Base-by-base conservation (phyloP, 495 filamentous ascomycete genomes). In the Glonium stellatum region DNA sequence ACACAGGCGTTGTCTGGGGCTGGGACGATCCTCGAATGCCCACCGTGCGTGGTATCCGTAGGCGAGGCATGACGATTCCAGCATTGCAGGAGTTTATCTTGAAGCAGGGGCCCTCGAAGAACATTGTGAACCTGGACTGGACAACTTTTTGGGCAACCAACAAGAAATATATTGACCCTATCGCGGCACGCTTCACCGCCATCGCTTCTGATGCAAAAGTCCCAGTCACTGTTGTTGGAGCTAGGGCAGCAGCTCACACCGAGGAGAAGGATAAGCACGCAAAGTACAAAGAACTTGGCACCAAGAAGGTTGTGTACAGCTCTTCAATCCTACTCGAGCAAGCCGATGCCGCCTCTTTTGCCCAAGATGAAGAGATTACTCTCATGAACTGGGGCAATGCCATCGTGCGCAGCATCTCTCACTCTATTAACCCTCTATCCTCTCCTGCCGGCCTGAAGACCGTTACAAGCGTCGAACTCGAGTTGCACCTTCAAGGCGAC, bases 11-110 rank as follows among this genome's bases (percentile, higher is more conserved):
- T 54, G 93, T 97, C 62, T 89, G 86, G 83, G 91, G 91, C 62
- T 96, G 92, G 91, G 89, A 95, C 62, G 90, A 96, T 66, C 92
- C 92, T 21, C 83, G 91, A n/a, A 91, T 96, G 82, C 91, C 91
- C 1, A 96, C 91, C 0, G 87, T 97, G 57, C 86, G 91, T 15
- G 92, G 92, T 69, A 90, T 95, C 34, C 79, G 88, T 19, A 79
- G 92, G 37, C 83, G 90, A n/a, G 92, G 91, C 49, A 91, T 95
- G 87, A 95, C 90, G 35, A 86, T 95, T 46, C 82, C 86, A 50
- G 92, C 90, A 9, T 81, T 97, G 19, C 85, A 89, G 12, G 90
- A 93, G 70, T 96, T 96, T 72, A 95, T 96, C 70, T 76, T 96
- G 31, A 92, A 89, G 75, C 92, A 96, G 73, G 92, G 92, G 0